phyloP scores from a whole-genome alignment of 345 rosid genomes.

The Citropsis articulata region DNA sequence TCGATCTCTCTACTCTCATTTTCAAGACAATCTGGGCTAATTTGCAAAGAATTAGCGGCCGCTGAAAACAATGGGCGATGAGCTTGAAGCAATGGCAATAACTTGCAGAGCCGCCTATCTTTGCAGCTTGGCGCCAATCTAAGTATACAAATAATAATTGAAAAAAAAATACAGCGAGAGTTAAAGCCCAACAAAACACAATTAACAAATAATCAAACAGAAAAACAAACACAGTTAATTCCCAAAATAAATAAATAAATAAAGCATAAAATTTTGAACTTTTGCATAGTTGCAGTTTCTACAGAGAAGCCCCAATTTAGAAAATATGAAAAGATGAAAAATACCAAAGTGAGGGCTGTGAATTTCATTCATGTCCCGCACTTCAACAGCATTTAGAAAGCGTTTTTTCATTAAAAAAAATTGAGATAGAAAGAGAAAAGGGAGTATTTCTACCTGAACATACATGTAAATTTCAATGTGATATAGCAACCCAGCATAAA shows the following conservation, averaged over 20 bases:
- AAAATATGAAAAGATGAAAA: not conserved
- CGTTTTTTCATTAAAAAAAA: not conserved
- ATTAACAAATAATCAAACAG: not conserved
- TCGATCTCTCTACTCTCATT: constrained; percentile 19
- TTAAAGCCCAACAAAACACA: not conserved
- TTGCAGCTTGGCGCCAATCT: constrained; percentile 38
- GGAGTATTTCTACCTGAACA: constrained; percentile 8
- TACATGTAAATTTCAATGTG: not conserved
- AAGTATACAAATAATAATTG: not conserved
- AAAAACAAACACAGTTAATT: not conserved
- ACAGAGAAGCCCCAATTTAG: not conserved
- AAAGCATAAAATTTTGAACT: not conserved
- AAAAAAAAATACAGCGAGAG: not conserved
- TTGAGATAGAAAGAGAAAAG: not conserved
- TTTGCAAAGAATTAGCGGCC: constrained; percentile 25
- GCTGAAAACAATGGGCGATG: constrained; percentile 23
- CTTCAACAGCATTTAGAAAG: not conserved
- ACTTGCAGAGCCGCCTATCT: constrained; percentile 25
- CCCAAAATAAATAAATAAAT: not conserved
- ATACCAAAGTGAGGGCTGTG: not conserved
- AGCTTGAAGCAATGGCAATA: constrained; percentile 20
- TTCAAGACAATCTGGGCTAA: constrained; percentile 10
- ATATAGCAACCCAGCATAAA: not conserved
- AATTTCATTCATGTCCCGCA: not conserved
- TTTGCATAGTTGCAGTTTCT: not conserved